phyloP scores from a whole-genome alignment of 176 grass and related monocot genomes.

The Juncus effusus region DNA sequence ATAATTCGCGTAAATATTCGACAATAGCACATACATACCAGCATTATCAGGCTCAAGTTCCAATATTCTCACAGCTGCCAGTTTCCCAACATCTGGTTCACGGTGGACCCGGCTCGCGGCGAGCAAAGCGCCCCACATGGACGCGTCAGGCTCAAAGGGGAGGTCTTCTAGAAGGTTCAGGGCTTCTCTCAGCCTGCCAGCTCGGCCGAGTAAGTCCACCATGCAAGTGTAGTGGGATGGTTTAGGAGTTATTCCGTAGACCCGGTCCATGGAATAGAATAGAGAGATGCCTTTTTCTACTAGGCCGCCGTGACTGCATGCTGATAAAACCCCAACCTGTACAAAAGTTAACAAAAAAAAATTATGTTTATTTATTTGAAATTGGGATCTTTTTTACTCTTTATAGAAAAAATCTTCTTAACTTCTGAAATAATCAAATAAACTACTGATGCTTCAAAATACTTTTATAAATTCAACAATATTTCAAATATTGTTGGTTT shows the following conservation, averaged over 20 bases:
- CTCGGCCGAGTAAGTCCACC: conserved; percentile 86
- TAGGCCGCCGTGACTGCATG: conserved; percentile 86
- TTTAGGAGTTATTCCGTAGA: conserved; percentile 72
- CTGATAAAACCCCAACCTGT: conserved; percentile 79
- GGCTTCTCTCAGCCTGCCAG: conserved; percentile 76
- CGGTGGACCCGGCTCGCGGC: conserved; percentile 91
- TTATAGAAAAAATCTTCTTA: neutral
- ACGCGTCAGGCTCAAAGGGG: conserved; percentile 78
- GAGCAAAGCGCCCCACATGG: conserved; percentile 88
- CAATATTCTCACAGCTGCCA: conserved; percentile 78
- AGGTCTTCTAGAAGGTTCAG: conserved; percentile 67
- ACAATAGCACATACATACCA: conserved; percentile 96
- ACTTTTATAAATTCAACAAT: too few relatives aligned
- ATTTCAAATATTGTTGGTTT: too few relatives aligned
- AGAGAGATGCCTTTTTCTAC: conserved; percentile 79
- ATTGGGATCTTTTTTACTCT: neutral
- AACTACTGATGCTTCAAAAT: too few relatives aligned
- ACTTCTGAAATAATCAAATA: too few relatives aligned
- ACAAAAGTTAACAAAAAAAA: conserved; percentile 22
- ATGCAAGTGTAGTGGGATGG: conserved; percentile 90
- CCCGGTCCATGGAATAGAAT: conserved; percentile 62
- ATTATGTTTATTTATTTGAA: conserved; percentile 5
- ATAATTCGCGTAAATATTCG: conserved; percentile 80
- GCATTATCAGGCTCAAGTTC: conserved; percentile 87
- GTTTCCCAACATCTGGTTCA: conserved; percentile 70